Evolutionary conservation across 2,329 filamentous ascomycete genomes (phyloP).

Genomic region (Phaeoacremonium minimum): DNA sequence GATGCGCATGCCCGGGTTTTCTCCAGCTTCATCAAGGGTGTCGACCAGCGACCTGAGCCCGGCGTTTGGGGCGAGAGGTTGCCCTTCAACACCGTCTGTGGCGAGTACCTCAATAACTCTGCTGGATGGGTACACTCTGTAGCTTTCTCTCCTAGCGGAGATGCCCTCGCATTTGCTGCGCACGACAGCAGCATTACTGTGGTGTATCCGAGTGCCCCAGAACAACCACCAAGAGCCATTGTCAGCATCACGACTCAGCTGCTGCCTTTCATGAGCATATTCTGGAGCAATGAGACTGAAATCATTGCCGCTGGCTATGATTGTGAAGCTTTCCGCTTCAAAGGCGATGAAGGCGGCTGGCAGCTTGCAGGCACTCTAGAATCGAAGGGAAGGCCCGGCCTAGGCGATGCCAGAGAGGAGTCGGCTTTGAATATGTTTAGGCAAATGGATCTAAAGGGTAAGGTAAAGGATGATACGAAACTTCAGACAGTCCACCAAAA

Average conservation of each 20-base stretch:
- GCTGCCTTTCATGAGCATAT: slow-evolving; percentile 84
- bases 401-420: slow-evolving; percentile 70
- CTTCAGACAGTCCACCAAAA: slow-evolving; percentile 96
- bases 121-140: slow-evolving; percentile 96
- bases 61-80: slow-evolving; percentile 91
- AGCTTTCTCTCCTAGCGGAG: slow-evolving; percentile 85
- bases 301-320: slow-evolving; percentile 94
- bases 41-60: slow-evolving; percentile 80
- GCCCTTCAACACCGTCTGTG: slow-evolving; percentile 97
- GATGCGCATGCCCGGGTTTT: slow-evolving; percentile 95
- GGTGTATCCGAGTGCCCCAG: slow-evolving; percentile 87
- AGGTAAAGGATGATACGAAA: slow-evolving; percentile 86
- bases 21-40: slow-evolving; percentile 92
- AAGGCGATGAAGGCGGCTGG: slow-evolving; percentile 77
- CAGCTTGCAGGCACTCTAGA: slow-evolving; percentile 78
- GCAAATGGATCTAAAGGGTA: slow-evolving; percentile 98
- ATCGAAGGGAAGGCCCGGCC: slow-evolving; percentile 59
- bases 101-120: slow-evolving; percentile 92
- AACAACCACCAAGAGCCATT: slow-evolving; percentile 86
- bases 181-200: slow-evolving; percentile 97
- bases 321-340: slow-evolving; percentile 85
- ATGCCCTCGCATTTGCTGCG: slow-evolving; percentile 88
- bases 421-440: slow-evolving; percentile 96
- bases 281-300: slow-evolving; percentile 89
- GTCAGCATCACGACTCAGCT: slow-evolving; percentile 86